A percentile compares a stretch with the other conserved stretches of the same genome.
Evolutionary conservation across 768 basidiomycete genomes (phyloP).

Genomic region (Lentinula detonsa): DNA sequence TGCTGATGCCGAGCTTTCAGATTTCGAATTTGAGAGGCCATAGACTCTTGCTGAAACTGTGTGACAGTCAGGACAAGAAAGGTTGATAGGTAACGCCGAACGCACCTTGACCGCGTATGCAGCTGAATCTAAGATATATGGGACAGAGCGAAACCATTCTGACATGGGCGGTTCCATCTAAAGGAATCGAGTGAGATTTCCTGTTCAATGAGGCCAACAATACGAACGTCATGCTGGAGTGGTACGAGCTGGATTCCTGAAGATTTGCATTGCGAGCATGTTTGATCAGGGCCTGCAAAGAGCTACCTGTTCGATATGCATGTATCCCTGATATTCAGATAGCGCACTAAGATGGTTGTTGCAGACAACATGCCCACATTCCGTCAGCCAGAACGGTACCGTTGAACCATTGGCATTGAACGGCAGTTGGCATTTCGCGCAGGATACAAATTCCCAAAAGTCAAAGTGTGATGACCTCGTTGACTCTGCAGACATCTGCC

Average conservation of each 20-base stretch:
- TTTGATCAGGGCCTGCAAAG: constrained; percentile 53
- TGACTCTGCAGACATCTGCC: constrained; percentile 32
- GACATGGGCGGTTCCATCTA: constrained; percentile 82
- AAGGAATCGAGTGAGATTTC: neutral
- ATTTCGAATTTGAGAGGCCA: constrained; percentile 61
- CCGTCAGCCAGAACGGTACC: constrained; percentile 83
- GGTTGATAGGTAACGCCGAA: neutral
- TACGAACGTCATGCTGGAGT: constrained; percentile 64
- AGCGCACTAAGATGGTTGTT: constrained; percentile 75
- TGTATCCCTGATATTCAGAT: neutral
- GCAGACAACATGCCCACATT: constrained; percentile 83
- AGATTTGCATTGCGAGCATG: constrained; percentile 64
- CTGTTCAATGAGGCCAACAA: constrained; percentile 1
- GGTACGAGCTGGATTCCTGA: constrained; percentile 63
- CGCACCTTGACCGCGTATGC: constrained; percentile 64
- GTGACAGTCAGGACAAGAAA: neutral
- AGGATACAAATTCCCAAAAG: constrained; percentile 79
- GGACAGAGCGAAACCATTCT: constrained; percentile 69
- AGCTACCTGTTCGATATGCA: neutral
- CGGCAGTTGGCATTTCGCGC: constrained; percentile 63
- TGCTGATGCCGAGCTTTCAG: constrained; percentile 56
- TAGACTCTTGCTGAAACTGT: constrained; percentile 76
- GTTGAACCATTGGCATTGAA: constrained; percentile 46
- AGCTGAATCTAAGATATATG: constrained; percentile 54
- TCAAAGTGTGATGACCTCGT: constrained; percentile 36